Conservation (phyloP, 31 red algal species). For the Odonthalia washingtoniensis region DNA sequence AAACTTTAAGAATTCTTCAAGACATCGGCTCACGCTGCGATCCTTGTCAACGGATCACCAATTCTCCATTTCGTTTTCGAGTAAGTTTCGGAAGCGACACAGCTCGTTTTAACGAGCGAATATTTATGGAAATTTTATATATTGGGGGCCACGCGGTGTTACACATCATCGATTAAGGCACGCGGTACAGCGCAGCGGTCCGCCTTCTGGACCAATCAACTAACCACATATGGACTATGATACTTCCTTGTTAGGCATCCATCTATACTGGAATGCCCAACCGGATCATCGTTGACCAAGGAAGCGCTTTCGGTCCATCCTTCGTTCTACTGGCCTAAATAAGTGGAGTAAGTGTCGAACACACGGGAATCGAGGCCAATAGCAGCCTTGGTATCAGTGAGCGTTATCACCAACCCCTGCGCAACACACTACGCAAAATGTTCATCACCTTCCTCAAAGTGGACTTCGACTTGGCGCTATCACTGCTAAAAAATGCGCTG, state of each 20-base stretch:
- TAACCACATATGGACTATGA: neutral
- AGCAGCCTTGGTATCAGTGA: neutral
- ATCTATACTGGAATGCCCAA: conserved; percentile 14
- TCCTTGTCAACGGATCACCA: conserved; percentile 50
- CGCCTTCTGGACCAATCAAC: neutral
- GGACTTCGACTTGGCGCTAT: neutral
- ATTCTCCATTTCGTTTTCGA: conserved; percentile 5
- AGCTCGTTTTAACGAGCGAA: no score
- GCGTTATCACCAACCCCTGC: conserved; percentile 4
- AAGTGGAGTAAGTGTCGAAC: neutral
- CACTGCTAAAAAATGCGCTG: neutral
- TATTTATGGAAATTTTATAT: no score
- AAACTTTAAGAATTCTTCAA: conserved; percentile 11
- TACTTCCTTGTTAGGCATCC: neutral
- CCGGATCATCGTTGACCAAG: neutral
- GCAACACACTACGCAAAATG: no score
- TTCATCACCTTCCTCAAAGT: neutral
- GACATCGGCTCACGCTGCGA: conserved; percentile 21
- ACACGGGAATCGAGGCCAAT: neutral
- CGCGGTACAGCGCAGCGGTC: neutral
- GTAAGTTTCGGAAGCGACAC: no score
- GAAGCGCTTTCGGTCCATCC: neutral
- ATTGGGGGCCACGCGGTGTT: no score
- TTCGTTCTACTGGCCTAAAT: neutral
- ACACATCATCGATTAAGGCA: no score